A percentile compares a stretch with the other conserved stretches of the same genome.
Evolutionary conservation across 441 rosid species (phyloP).

Genomic region (Erysimum cheiri): DNA sequence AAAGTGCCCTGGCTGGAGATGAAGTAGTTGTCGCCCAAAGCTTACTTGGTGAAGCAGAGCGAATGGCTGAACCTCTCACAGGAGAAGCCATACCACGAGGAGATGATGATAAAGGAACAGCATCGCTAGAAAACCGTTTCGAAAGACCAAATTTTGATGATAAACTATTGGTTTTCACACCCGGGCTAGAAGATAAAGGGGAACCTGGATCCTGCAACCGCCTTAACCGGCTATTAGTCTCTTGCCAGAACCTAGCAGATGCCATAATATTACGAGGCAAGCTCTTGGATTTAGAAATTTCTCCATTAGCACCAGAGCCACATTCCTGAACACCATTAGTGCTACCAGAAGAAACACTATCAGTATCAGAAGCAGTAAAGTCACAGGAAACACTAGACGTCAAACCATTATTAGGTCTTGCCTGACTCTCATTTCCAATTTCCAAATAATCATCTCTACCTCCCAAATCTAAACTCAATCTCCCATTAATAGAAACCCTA

Average conservation of each 20-base stretch:
- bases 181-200: conserved; percentile 56
- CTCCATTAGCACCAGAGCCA: conserved; percentile 42
- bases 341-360: conserved; percentile 73
- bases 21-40: conserved; percentile 56
- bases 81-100: conserved; percentile 71
- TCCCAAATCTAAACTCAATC: conserved; percentile 59
- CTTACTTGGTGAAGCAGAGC: conserved; percentile 77
- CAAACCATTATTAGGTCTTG: conserved; percentile 41
- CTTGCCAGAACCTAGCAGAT: conserved; percentile 80
- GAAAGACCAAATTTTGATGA: conserved; percentile 59
- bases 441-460: conserved; percentile 41
- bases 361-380: conserved; percentile 63
- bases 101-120: conserved; percentile 49
- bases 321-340: conserved; percentile 62
- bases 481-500: conserved; percentile 54
- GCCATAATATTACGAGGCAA: conserved; percentile 50
- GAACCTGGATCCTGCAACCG: conserved; percentile 73
- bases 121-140: conserved; percentile 58
- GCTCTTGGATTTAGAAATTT: conserved; percentile 48
- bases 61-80: conserved; percentile 47
- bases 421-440: conserved; percentile 43
- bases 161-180: conserved; percentile 48
- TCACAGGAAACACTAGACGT: conserved; percentile 51
- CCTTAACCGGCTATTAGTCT: conserved; percentile 73
- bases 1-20: conserved; percentile 55